Conservation (phyloP, 2,329 filamentous ascomycete genomes). For the Sarocladiaceae sp. region DNA sequence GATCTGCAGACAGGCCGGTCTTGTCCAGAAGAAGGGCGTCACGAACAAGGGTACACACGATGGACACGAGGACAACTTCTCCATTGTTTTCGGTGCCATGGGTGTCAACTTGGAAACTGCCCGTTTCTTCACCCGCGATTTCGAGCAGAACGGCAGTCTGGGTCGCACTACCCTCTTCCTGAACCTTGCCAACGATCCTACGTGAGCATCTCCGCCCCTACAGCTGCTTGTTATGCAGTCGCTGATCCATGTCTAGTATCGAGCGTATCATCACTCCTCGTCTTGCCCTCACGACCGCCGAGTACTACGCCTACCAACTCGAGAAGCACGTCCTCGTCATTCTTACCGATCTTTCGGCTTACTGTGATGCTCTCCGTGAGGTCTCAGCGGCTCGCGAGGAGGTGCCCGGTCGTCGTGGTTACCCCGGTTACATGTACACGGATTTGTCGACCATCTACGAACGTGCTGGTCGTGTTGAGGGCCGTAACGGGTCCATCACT, state of each 20-base stretch:
- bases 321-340: slow-evolving; percentile 99
- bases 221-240: not conserved
- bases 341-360: slow-evolving; percentile 93
- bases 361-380: slow-evolving; percentile 98
- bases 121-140: slow-evolving; percentile 97
- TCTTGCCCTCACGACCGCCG: slow-evolving; percentile 93
- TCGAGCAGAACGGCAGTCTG: slow-evolving; percentile 98
- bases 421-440: slow-evolving; percentile 99
- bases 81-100: slow-evolving; percentile 98
- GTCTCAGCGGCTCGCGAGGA: slow-evolving; percentile 97
- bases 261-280: slow-evolving; percentile 99
- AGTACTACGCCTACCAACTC: slow-evolving; percentile 99
- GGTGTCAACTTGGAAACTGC: slow-evolving; percentile 99
- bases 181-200: slow-evolving; percentile 98
- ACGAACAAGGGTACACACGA: slow-evolving; percentile 95
- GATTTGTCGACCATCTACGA: slow-evolving; percentile 99
- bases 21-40: slow-evolving; percentile 71
- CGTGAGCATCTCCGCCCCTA: slow-evolving; percentile 55
- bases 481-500: slow-evolving; percentile 96
- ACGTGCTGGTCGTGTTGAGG: slow-evolving; percentile 93
- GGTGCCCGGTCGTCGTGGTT: slow-evolving; percentile 97
- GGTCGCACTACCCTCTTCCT: slow-evolving; percentile 96
- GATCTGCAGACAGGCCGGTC: slow-evolving; percentile 93
- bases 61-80: slow-evolving; percentile 98
- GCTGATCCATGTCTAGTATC: slow-evolving; percentile 53